phyloP scores from a whole-genome alignment of 2,329 filamentous ascomycete genomes.

The Aspergillus versicolor region DNA sequence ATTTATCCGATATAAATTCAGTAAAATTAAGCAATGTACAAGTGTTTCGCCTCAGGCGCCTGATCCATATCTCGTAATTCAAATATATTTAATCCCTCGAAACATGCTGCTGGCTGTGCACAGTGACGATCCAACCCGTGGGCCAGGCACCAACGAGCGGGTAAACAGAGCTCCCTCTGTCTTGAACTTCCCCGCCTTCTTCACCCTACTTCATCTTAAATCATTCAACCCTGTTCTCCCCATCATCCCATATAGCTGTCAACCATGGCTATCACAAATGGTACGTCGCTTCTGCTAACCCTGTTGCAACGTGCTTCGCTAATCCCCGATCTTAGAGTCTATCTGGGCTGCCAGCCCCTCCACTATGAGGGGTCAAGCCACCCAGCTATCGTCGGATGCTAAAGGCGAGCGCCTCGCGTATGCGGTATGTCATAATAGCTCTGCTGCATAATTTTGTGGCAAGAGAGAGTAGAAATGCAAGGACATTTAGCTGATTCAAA shows the following conservation, averaged over 20 bases:
- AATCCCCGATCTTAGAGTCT: conserved; percentile 48
- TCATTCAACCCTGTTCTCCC: background rate
- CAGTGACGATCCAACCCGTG: conserved; percentile 2
- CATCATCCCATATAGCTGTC: conserved; percentile 6
- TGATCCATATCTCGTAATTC: background rate
- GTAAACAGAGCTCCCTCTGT: conserved; percentile 7
- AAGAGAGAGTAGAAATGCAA: background rate
- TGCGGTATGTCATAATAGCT: conserved; percentile 58
- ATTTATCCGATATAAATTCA: background rate
- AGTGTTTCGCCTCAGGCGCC: background rate
- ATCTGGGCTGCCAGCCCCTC: conserved; percentile 84
- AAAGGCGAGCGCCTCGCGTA: conserved; percentile 93
- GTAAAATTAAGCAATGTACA: background rate
- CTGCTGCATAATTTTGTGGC: background rate
- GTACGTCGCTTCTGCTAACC: conserved; percentile 23
- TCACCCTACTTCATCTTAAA: conserved; percentile 7
- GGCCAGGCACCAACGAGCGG: conserved; percentile 1
- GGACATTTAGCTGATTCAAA: background rate
- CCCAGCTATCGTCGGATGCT: conserved; percentile 79
- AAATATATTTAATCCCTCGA: background rate
- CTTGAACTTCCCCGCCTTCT: background rate
- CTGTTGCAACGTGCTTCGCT: background rate
- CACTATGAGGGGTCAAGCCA: conserved; percentile 82
- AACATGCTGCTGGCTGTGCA: background rate
- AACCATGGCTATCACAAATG: conserved; percentile 47